Conservation (phyloP, 2,329 filamentous ascomycete species). For the Penicillium sp. region DNA sequence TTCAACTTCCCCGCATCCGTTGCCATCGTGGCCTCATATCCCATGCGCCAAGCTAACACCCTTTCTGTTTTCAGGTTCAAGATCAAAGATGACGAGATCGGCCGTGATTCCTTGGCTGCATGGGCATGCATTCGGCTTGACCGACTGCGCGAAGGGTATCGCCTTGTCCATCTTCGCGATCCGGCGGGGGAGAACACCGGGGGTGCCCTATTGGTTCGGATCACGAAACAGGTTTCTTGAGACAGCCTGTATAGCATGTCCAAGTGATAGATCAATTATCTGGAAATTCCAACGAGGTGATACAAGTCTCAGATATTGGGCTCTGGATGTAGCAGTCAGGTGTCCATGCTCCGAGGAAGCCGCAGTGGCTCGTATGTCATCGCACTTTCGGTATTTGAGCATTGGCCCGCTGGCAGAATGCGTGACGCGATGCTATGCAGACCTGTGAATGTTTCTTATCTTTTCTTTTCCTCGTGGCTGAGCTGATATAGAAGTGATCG, state of each 20-base stretch:
- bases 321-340: neutral
- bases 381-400: neutral
- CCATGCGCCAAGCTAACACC: slow-evolving; percentile 7
- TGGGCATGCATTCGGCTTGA: slow-evolving; percentile 90
- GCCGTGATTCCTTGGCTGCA: slow-evolving; percentile 72
- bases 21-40: neutral
- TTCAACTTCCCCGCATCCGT: slow-evolving; percentile 4
- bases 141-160: slow-evolving; percentile 69
- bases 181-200: slow-evolving; percentile 62
- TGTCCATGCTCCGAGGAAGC: slow-evolving; percentile 1
- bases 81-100: slow-evolving; percentile 80
- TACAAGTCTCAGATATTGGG: too few species aligned
- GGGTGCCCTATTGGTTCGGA: slow-evolving; percentile 69
- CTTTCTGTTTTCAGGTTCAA: slow-evolving; percentile 60
- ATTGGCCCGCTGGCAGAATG: too few species aligned
- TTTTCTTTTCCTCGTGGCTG: too few species aligned
- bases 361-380: neutral
- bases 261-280: slow-evolving; percentile 6
- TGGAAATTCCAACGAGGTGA: slow-evolving; percentile 2
- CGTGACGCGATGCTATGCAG: too few species aligned
- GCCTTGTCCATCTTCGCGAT: slow-evolving; percentile 74
- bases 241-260: neutral
- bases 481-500: too few species aligned
- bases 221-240: slow-evolving; percentile 56
- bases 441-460: too few species aligned